Percentiles rank a stretch among this genome's conserved stretches.
Evolutionary conservation across 768 basidiomycete genomes (phyloP).

Genomic region (Hericium alpestre): DNA sequence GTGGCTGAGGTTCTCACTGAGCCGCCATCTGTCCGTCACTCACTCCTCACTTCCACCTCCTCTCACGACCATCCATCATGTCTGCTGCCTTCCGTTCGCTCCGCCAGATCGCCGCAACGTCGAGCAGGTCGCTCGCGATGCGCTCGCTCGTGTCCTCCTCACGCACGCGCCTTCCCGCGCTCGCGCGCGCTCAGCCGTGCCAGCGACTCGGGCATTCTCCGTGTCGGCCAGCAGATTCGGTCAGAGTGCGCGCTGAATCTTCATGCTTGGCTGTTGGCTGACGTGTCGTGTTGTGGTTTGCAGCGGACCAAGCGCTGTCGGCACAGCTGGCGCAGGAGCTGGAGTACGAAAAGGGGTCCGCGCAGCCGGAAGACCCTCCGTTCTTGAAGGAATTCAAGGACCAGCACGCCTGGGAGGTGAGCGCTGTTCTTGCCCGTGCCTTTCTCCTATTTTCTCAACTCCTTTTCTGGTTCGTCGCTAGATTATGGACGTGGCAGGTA

Average conservation of each 20-base stretch:
- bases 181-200: constrained; percentile 18
- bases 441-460: not conserved
- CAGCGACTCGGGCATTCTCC: constrained; percentile 25
- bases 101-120: constrained; percentile 41
- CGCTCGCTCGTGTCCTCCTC: constrained; percentile 15
- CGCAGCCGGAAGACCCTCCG: constrained; percentile 44
- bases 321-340: constrained; percentile 76
- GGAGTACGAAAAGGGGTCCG: constrained; percentile 68
- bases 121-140: constrained; percentile 27
- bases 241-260: constrained; percentile 31
- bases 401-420: constrained; percentile 70
- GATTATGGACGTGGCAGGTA: constrained; percentile 61
- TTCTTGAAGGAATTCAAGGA: constrained; percentile 68
- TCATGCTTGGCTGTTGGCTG: not conserved
- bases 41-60: not conserved
- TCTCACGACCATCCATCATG: not conserved
- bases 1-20: not conserved
- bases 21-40: not conserved
- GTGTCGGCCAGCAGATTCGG: constrained; percentile 28
- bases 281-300: not conserved
- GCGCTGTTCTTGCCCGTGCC: constrained; percentile 11
- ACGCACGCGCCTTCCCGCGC: constrained; percentile 12
- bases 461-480: constrained; percentile 17
- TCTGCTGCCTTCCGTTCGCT: constrained; percentile 47
- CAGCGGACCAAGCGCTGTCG: constrained; percentile 67